Conservation (phyloP, 2,329 filamentous ascomycete genomes). For the Talaromyces sp. region DNA sequence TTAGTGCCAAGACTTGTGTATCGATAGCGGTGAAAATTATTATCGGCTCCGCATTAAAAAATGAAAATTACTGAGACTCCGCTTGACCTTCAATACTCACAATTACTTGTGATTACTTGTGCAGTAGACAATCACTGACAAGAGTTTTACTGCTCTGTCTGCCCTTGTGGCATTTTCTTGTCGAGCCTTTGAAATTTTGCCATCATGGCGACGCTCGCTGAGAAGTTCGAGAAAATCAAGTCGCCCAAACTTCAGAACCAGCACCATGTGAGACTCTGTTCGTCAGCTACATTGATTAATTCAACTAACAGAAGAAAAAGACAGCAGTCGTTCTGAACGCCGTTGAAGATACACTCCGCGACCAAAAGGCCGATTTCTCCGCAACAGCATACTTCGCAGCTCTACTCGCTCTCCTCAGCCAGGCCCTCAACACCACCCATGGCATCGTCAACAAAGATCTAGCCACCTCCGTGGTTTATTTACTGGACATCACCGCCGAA, state of each 20-base stretch:
- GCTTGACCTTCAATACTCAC: not conserved
- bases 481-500: constrained; percentile 87
- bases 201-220: constrained; percentile 64
- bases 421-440: constrained; percentile 62
- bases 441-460: constrained; percentile 76
- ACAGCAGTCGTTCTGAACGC: constrained; percentile 76
- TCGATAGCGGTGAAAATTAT: constrained; percentile 29
- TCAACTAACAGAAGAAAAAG: constrained; percentile 18
- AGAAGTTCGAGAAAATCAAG: constrained; percentile 96
- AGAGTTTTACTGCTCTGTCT: constrained; percentile 17
- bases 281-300: not conserved
- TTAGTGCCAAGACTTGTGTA: constrained; percentile 30
- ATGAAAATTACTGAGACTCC: constrained; percentile 20
- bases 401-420: constrained; percentile 80
- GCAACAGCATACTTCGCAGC: constrained; percentile 94
- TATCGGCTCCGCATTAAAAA: constrained; percentile 25
- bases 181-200: not conserved
- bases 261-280: constrained; percentile 65
- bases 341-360: constrained; percentile 86
- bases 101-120: not conserved
- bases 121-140: not conserved
- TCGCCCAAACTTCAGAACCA: constrained; percentile 95
- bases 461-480: constrained; percentile 83
- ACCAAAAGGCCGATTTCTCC: constrained; percentile 78
- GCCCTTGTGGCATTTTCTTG: constrained; percentile 17